Evolutionary conservation across 495 filamentous ascomycete species (phyloP), one percentile per base, ranked within the genome.

Genomic region (Diplogelasinospora grovesii): DNA sequence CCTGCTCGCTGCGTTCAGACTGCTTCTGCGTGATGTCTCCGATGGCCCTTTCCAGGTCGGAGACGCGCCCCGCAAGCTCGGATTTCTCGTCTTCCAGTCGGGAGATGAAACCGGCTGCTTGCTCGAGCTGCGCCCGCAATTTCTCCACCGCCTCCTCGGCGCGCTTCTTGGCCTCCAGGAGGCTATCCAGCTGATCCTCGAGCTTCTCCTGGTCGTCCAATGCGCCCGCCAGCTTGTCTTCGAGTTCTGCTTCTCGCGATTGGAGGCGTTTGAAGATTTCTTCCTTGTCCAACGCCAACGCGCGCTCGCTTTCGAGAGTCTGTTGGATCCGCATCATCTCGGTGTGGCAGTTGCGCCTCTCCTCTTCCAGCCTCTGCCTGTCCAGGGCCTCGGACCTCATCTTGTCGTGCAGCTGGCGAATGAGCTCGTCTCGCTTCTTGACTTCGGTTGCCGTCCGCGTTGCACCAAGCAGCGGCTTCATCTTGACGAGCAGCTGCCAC

Each of bases 231-330:
- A 99, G 70, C 64, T 97, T 95, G 52, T 99, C 93, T 13, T 75
- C 81, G 0, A 99, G 71, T 53, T 96, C 89, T 3, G 81, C 78
- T 57, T 97, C 92, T 18, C 90, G 80, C 24, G 82, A 58, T 54
- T 95, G 90, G n/a, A 96, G 70, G 13, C 93, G 77, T 56, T 89
- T 92, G 68, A 96, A 96, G 25, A 99, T 97, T 46, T 97, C 92
- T 49, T 99, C 93, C 56, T 97, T 99, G 60, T 99, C 93, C 6
- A 99, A 69, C 0, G 93, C 93, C 21, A 99, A 68, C 15, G 89
- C 85, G 39, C 93, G 79, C 63, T 99, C 93, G 45, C 89, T 95
- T 62, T 99, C 93, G 8, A 99, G 66, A 1, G 84, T 93, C 44
- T 96, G 84, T 52, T 95, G 88, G 22, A 96, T 82, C 14, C 85